A percentile compares a stretch with the other conserved stretches of the same genome.
phyloP scores from a whole-genome alignment of 2,329 filamentous ascomycete species.

The Cordyceps farinosa region DNA sequence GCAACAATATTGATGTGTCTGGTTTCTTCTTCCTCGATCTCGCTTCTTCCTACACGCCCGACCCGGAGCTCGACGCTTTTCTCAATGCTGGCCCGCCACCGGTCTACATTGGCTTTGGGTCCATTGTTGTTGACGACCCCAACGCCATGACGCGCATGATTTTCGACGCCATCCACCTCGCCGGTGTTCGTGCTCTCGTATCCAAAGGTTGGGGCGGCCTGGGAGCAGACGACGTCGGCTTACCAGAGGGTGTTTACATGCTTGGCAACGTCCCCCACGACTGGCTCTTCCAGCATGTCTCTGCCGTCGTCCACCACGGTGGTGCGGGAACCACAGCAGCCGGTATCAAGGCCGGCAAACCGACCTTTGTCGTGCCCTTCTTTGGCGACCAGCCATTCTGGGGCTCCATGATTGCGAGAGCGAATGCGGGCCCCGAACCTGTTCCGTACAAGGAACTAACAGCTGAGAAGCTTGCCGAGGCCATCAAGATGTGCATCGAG shows the following conservation, averaged over 20 bases:
- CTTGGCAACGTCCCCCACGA: slow-evolving; percentile 83
- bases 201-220: slow-evolving; percentile 88
- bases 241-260: slow-evolving; percentile 79
- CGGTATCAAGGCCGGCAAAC: slow-evolving; percentile 75
- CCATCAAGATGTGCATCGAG: slow-evolving; percentile 58
- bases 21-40: slow-evolving; percentile 75
- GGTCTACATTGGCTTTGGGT: slow-evolving; percentile 80
- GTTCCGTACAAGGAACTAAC: slow-evolving; percentile 67
- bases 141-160: slow-evolving; percentile 67
- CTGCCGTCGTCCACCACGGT: slow-evolving; percentile 81
- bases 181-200: slow-evolving; percentile 73
- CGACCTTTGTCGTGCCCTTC: slow-evolving; percentile 81
- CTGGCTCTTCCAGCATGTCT: slow-evolving; percentile 80
- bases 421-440: slow-evolving; percentile 68
- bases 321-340: slow-evolving; percentile 85
- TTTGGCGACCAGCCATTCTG: slow-evolving; percentile 84
- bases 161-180: slow-evolving; percentile 63
- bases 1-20: slow-evolving; percentile 64
- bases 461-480: slow-evolving; percentile 60
- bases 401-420: slow-evolving; percentile 70
- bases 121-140: slow-evolving; percentile 76
- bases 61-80: slow-evolving; percentile 62
- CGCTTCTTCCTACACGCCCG: slow-evolving; percentile 62
- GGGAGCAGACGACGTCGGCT: slow-evolving; percentile 63
- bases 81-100: slow-evolving; percentile 66